These are phyloP conservation scores for Taphrina communis DNA, from an alignment of 1,139 yeast species.

Conservation along the genomic window DNA sequence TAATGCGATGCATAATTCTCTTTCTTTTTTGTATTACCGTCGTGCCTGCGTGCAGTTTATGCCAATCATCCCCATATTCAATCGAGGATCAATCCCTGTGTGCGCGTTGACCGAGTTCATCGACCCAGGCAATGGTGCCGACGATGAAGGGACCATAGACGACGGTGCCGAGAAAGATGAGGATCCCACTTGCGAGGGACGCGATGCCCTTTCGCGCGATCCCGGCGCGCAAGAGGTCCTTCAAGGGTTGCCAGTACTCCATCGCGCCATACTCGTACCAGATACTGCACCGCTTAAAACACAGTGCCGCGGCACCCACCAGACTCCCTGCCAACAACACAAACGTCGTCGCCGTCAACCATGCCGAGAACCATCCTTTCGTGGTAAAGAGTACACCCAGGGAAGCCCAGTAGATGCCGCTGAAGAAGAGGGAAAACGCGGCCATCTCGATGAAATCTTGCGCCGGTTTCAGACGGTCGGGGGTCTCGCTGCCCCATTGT, in stretches of 20 bases:
- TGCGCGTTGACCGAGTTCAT: conserved; percentile 35
- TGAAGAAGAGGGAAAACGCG: conserved; percentile 29
- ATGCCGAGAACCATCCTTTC: conserved; percentile 5
- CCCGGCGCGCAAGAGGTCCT: conserved; percentile 33
- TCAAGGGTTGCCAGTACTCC: conserved; percentile 41
- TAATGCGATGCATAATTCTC: conserved; percentile 1
- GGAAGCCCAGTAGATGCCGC: conserved; percentile 27
- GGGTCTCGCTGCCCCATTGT: conserved; percentile 26
- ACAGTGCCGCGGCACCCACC: conserved; percentile 25
- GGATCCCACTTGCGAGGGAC: conserved; percentile 14
- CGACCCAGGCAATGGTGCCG: conserved; percentile 35
- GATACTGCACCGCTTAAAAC: conserved; percentile 25
- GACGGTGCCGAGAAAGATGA: conserved; percentile 10
- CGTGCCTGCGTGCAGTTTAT: no score
- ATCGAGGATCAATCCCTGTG: not conserved
- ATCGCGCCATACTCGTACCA: conserved; percentile 40
- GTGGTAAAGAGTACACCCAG: conserved; percentile 15
- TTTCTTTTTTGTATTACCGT: no score
- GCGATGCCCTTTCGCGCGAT: conserved; percentile 25
- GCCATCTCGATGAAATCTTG: conserved; percentile 34
- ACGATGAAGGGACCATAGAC: conserved; percentile 36
- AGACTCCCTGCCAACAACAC: conserved; percentile 7
- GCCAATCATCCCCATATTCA: no score
- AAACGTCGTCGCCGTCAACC: conserved; percentile 3
- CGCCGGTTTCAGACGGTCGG: conserved; percentile 19